Base-by-base conservation (phyloP, 768 basidiomycete species). In the Xerocomus brunneocitrinus region DNA sequence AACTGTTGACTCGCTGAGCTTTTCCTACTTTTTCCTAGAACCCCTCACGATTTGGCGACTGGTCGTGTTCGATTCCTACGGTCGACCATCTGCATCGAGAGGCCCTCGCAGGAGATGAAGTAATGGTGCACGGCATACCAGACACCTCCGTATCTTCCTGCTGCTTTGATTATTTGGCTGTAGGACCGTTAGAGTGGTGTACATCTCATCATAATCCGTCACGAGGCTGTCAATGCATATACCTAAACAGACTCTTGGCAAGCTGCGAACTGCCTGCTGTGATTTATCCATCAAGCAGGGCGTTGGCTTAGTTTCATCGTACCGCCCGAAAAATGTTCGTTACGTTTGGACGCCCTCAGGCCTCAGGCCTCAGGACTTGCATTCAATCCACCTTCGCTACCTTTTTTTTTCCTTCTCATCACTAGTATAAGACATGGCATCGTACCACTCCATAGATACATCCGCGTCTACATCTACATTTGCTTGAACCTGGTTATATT, bases 41-140 rank as follows among this genome's bases (percentile, higher is more conserved):
- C 75, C 76, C 73, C 75, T 77, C 73, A 68, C 70, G 71, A 57
- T 78, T 73, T 76, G 62, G 65, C 65, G 71, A 76, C 47, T 74
- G 69, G 76, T 75, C 73, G 70, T 62, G 65, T 62, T 72, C 65
- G 62, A 58, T 49, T 56, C 34, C 53, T 55, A 74, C 71, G 64
- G 67, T 65, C 71, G 74, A 71, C 62, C 72, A 63, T 63, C 67
- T 73, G 73, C 65, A 66, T 72, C 67, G 75, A 50, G 75, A 71
- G 87, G 85, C 62, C 77, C 84, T 88, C 87, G 86, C 87, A 88
- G 87, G 84, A 89, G 85, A 89, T 87, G 83, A 83, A 89, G 64
- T 85, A 84, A 83, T 82, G 84, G 87, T 79, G 87, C 87, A 86
- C 67, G 83, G 87, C 87, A 88, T 89, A 87, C 79, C 78, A 74